These are phyloP conservation scores for Psilocybe mexicana DNA, from an alignment of 1,284 basidiomycete species.

Conservation along the genomic window DNA sequence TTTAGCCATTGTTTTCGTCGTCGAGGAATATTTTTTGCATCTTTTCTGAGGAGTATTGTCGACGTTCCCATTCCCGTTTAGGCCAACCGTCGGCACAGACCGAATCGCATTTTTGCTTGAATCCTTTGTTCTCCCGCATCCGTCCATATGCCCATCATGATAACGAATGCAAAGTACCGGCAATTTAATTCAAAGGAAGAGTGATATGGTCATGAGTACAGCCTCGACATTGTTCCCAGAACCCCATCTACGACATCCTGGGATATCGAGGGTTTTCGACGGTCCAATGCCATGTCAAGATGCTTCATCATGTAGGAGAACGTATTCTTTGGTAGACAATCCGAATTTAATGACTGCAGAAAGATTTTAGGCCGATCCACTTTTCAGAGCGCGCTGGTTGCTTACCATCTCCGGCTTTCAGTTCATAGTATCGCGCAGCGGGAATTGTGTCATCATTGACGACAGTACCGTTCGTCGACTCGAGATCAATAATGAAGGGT, in stretches of 20 bases:
- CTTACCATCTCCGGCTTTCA: slow-evolving; percentile 85
- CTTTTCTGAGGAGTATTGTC: background rate
- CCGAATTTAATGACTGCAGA: slow-evolving; percentile 88
- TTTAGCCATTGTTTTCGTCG: background rate
- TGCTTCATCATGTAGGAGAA: slow-evolving; percentile 82
- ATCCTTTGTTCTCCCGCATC: too few species aligned
- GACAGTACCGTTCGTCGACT: slow-evolving; percentile 92
- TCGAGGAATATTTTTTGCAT: background rate
- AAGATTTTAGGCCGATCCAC: background rate
- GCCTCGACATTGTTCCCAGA: too few species aligned
- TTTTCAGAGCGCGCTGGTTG: slow-evolving; percentile 9
- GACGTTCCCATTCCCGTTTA: background rate
- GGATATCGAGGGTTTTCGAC: background rate
- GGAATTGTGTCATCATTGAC: slow-evolving; percentile 91
- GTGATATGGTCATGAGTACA: background rate
- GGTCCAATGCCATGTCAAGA: slow-evolving; percentile 30
- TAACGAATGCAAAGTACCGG: background rate
- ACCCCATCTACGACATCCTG: too few species aligned
- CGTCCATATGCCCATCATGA: too few species aligned
- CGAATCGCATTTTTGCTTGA: background rate
- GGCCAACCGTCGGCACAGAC: background rate
- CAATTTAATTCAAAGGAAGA: background rate
- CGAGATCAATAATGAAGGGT: slow-evolving; percentile 95
- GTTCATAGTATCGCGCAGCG: slow-evolving; percentile 86
- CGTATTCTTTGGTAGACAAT: slow-evolving; percentile 85